phyloP scores from a whole-genome alignment of 306 rosid species.

The Quercus rubra region DNA sequence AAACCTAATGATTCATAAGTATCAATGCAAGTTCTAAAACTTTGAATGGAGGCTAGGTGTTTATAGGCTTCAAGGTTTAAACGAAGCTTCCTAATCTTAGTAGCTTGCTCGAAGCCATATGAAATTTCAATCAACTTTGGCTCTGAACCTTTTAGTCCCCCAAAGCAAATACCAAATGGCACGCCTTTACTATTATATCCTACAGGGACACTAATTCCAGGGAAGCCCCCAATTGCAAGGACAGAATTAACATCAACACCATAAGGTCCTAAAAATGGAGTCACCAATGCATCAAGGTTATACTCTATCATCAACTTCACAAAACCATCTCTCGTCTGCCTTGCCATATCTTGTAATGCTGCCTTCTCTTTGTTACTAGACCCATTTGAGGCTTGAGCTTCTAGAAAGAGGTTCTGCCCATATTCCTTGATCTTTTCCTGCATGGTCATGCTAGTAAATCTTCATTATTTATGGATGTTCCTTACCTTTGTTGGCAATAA shows the following conservation, averaged over 20 bases:
- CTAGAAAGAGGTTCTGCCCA: constrained; percentile 16
- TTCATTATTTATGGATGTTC: too few relatives aligned
- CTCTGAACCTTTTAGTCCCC: constrained; percentile 64
- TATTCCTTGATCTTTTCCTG: constrained; percentile 17
- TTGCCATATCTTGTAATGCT: constrained; percentile 13
- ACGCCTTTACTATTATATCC: constrained; percentile 34
- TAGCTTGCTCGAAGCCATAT: constrained; percentile 70
- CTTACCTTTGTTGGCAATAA: background rate
- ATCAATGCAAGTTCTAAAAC: too few relatives aligned
- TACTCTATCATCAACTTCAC: constrained; percentile 19
- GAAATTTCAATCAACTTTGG: constrained; percentile 61
- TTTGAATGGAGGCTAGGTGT: too few relatives aligned
- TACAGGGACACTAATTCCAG: constrained; percentile 61
- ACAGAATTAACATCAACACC: background rate
- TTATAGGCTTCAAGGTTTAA: background rate
- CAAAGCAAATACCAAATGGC: constrained; percentile 67
- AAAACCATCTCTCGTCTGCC: constrained; percentile 7
- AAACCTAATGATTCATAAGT: too few relatives aligned
- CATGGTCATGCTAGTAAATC: background rate
- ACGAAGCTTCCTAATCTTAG: constrained; percentile 49
- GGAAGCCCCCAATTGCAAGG: constrained; percentile 65
- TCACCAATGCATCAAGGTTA: constrained; percentile 49
- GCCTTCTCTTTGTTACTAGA: constrained; percentile 13
- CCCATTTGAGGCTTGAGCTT: constrained; percentile 24
- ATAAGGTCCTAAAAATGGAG: background rate